Evolutionary conservation across 1,284 basidiomycete species (phyloP).

Genomic region (Sporisorium exsertum): DNA sequence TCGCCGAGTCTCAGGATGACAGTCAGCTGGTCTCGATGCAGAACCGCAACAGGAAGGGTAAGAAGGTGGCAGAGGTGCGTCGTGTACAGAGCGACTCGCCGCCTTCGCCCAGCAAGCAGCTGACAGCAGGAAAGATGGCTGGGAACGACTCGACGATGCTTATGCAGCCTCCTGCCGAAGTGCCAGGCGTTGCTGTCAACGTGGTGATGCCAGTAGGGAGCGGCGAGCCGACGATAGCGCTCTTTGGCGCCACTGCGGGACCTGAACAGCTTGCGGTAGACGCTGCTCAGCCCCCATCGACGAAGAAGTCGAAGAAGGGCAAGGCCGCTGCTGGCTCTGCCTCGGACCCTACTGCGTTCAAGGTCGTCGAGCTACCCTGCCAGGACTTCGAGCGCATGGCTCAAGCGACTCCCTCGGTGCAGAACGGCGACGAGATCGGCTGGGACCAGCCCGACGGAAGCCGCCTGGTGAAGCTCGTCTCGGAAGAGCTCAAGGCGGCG

Average conservation of each 20-base stretch:
- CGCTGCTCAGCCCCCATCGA: conserved; percentile 9
- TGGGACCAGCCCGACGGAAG: conserved; percentile 67
- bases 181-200: conserved; percentile 14
- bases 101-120: conserved; percentile 33
- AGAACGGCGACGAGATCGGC: conserved; percentile 52
- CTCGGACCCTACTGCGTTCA: conserved; percentile 29
- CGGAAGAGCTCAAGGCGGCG: conserved; percentile 65
- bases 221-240: conserved; percentile 19
- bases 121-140: conserved; percentile 6
- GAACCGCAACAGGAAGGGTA: conserved; percentile 34
- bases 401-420: conserved; percentile 24
- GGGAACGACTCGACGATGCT: conserved; percentile 3
- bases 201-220: conserved; percentile 18
- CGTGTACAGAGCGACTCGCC: conserved; percentile 45
- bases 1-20: conserved; percentile 15
- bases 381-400: conserved; percentile 49
- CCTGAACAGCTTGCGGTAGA: conserved; percentile 6
- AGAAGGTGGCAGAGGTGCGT: conserved; percentile 27
- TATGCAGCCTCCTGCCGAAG: conserved; percentile 15
- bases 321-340: conserved; percentile 23
- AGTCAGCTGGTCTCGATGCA: conserved; percentile 11
- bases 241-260: conserved; percentile 6
- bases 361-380: conserved; percentile 36
- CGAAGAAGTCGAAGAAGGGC: conserved; percentile 39
- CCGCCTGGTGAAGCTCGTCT: conserved; percentile 65